These are phyloP conservation scores for Erodium texanum DNA, from an alignment of 441 rosid species.

Conservation along the genomic window DNA sequence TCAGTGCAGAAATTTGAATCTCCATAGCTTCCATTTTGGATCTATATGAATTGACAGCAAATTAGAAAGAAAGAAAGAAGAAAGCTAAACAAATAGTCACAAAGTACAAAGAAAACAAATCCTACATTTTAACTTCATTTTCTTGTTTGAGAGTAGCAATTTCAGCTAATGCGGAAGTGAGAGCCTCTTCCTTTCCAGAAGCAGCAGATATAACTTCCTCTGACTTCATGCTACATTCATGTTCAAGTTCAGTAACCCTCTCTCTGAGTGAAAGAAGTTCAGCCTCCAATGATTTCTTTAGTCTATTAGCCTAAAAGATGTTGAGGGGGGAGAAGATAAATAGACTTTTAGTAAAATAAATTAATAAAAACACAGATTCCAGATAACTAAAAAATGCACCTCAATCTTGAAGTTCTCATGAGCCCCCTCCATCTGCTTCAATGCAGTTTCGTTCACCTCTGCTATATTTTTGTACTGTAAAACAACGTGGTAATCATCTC, in stretches of 20 bases:
- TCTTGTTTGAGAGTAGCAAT: slow-evolving; percentile 65
- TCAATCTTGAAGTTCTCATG: slow-evolving; percentile 75
- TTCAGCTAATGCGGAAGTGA: slow-evolving; percentile 59
- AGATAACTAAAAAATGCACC: slow-evolving; percentile 32
- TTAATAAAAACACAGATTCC: background rate
- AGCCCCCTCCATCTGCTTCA: slow-evolving; percentile 88
- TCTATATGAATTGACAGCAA: slow-evolving; percentile 33
- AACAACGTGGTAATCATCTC: slow-evolving; percentile 18
- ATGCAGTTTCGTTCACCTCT: slow-evolving; percentile 77
- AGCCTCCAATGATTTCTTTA: slow-evolving; percentile 57
- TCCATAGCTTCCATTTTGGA: slow-evolving; percentile 64
- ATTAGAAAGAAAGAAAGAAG: slow-evolving; percentile 18
- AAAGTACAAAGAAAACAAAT: background rate
- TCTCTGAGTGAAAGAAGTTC: slow-evolving; percentile 61
- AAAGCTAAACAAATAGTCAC: background rate
- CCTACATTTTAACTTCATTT: slow-evolving; percentile 52
- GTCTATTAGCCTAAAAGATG: slow-evolving; percentile 48
- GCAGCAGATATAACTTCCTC: slow-evolving; percentile 58
- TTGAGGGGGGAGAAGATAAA: slow-evolving; percentile 11
- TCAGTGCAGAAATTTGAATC: slow-evolving; percentile 49
- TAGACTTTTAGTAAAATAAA: background rate
- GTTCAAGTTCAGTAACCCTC: slow-evolving; percentile 67
- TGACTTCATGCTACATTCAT: slow-evolving; percentile 56
- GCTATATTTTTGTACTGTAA: slow-evolving; percentile 92
- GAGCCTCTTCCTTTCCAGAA: slow-evolving; percentile 62